Evolutionary conservation across 768 basidiomycete species (phyloP), one percentile per base, ranked within the genome.

Genomic region (Agrocybe chaxingu): DNA sequence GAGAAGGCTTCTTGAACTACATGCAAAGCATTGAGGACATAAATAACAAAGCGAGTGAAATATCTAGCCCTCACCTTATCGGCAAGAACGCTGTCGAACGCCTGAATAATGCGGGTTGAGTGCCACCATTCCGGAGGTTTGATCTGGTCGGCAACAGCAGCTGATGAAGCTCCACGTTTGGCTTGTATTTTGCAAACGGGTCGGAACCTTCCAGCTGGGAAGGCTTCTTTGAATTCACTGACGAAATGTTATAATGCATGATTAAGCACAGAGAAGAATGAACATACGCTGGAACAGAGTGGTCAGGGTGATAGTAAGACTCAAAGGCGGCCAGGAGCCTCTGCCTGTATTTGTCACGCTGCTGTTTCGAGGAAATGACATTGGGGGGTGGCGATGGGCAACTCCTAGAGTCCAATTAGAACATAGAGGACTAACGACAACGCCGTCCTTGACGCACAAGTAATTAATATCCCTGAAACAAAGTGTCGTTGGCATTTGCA

Each of bases 81-180:
- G 56, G 87, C 83, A 48, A 97, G 75, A 34, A 96, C 91, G 42
- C 74, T 75, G 64, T 96, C 93, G 54, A 97, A 93, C 9, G 92
- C 93, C 58, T 89, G 85, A 47, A 97, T 89, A 59, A 96, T 89
- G 42, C 87, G 83, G 2, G 89, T 91, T 31, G 89, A 90, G 60
- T 92, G 85, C 93, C 93, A 97, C 94, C 94, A 97, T 56, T 86
- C 85, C 0, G 94, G 94, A 35, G 91, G 76, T 61, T 90, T 88
- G 62, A 96, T 89, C 57, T 89, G 86, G 61, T 96, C 94, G 2
- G 92, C 92, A 10, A 93, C 88, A 32, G 88, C 84, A 38, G 89
- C 77, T 30, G 84, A 84, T 33, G 92, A 83, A 3, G 82, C 85
- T 16, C 89, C 85, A 43, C 89, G 73, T 69, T 91, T 92, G 5